Base-by-base conservation (phyloP, 805 yeast species). In the Cyberlindnera bimundalis region DNA sequence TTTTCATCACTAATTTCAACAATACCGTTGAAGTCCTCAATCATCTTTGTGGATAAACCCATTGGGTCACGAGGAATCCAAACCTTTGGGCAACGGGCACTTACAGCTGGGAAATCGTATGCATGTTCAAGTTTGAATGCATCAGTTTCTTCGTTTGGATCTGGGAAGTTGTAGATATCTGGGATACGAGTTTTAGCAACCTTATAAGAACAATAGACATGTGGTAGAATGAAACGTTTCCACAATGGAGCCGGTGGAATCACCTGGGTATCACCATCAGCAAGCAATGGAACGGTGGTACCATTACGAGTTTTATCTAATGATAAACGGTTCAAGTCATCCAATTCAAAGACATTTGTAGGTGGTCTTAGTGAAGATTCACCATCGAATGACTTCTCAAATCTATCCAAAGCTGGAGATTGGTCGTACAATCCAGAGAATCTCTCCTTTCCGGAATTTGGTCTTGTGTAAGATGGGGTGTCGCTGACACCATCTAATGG, bases 61-160 rank as follows among this genome's bases (percentile, higher is more conserved):
- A 79, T 77, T 9, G 86, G 82, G 60, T 91, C 99, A 43, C 69
- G 68, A n/a, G 97, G 95, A 55, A 91, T 78, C 99, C 99, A 91
- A 16, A 91, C 65, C n/a, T 71, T 68, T 2, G 96, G 95, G 51
- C 85, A 74, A 33, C 69, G 60, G 0, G 82, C 82, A 20, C 77
- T 66, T 14, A 82, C 79, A 6, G 82, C 85, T 2, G 97, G 97
- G 56, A 73, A 75, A 55, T 79, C 78, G 62, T 82, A 91, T 1
- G 96, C 93, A 47, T 75, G 78, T 36, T 74, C 69, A 16, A 58
- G 66, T 13, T 62, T 70, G 5, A 63, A 68, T 3, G 67, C 62
- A 20, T 52, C 53, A 5, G 45, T 43, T 16, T 52, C 50, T 19
- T 66, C 70, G n/a, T 71, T 68, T 16, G 74, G 75, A 27, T 65